phyloP scores from a whole-genome alignment of 176 grass and related monocot species.

The Alloteropsis semialata region DNA sequence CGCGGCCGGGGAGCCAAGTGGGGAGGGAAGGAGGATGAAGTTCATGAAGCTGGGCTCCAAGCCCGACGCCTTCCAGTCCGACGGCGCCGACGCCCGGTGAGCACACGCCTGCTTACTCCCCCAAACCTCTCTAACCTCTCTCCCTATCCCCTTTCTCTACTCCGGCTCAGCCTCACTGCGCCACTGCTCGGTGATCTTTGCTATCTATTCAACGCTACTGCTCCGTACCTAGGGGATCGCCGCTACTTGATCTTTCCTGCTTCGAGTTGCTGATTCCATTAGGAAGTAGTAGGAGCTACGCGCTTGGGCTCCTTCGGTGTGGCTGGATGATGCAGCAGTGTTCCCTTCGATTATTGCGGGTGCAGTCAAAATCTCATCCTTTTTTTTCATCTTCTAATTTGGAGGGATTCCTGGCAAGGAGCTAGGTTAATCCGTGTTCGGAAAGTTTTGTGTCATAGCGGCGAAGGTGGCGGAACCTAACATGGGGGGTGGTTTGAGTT shows the following conservation, averaged over 20 bases:
- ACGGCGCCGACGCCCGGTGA: constrained; percentile 77
- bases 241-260: neutral
- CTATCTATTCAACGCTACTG: neutral
- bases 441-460: neutral
- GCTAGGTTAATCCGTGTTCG: neutral
- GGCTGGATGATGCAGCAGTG: neutral
- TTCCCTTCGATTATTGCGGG: neutral
- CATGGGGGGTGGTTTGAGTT: neutral
- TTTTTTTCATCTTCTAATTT: neutral
- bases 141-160: neutral
- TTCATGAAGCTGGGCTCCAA: constrained; percentile 99
- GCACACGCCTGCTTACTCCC: neutral
- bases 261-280: neutral
- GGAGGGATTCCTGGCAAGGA: neutral
- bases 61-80: constrained; percentile 86
- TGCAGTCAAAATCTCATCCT: neutral
- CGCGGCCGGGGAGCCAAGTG: neutral
- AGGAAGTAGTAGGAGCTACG: neutral
- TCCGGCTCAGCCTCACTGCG: neutral
- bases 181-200: constrained; percentile 4
- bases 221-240: neutral
- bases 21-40: constrained; percentile 60
- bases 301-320: neutral
- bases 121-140: no score
- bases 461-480: neutral